phyloP scores from a whole-genome alignment of 108 stramenopile genomes.

The Craspedostauros australis region DNA sequence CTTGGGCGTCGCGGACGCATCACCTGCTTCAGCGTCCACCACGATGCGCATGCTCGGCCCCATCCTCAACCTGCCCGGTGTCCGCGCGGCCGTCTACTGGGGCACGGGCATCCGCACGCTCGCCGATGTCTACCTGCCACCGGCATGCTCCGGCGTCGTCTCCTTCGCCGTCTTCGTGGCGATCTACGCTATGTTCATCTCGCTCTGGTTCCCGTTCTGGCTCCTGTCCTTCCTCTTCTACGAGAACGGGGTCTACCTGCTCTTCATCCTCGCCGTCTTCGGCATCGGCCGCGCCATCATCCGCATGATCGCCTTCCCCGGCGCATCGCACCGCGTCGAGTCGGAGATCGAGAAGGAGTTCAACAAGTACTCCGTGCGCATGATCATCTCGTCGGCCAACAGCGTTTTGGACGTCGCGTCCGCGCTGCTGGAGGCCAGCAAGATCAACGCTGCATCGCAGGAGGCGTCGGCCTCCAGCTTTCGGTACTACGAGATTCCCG shows the following conservation, averaged over 20 bases:
- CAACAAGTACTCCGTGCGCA: conserved; percentile 66
- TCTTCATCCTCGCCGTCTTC: conserved; percentile 18
- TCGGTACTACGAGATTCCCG: conserved; percentile 25
- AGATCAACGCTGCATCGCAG: no score
- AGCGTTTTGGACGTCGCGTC: conserved; percentile 42
- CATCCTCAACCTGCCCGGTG: no score
- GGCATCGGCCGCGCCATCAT: conserved; percentile 54
- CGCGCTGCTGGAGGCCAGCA: conserved; percentile 6
- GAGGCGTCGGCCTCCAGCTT: background rate
- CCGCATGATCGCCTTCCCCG: conserved; percentile 79
- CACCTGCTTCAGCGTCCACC: no score
- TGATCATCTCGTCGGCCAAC: conserved; percentile 43
- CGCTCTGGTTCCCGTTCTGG: conserved; percentile 51
- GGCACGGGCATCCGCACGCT: conserved; percentile 19
- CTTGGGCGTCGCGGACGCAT: no score
- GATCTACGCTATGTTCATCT: conserved; percentile 22
- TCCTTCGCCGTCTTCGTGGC: conserved; percentile 24
- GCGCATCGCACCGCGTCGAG: conserved; percentile 54
- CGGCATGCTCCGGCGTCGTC: conserved; percentile 28
- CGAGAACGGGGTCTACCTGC: conserved; percentile 60
- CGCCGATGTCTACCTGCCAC: conserved; percentile 48
- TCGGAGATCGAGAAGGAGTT: conserved; percentile 79
- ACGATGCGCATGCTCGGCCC: no score
- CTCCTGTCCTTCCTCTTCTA: conserved; percentile 45
- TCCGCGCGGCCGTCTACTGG: background rate